Percentiles rank a stretch among this genome's conserved stretches.
phyloP scores from a whole-genome alignment of 257 asterid species.

The Ajuga chamaepitys region DNA sequence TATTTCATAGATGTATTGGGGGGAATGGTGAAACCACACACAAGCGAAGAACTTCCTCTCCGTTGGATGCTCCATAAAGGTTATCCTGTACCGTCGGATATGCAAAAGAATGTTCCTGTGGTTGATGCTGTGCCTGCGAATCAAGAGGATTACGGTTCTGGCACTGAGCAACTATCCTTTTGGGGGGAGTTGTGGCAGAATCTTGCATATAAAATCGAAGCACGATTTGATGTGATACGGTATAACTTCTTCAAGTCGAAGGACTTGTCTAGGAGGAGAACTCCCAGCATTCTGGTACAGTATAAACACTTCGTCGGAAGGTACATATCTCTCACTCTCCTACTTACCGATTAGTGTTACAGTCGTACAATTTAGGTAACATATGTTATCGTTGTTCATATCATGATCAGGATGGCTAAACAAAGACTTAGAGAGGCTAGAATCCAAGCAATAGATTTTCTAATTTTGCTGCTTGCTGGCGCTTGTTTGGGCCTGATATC shows the following conservation, averaged over 20 bases:
- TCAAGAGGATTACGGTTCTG: slow-evolving; percentile 26
- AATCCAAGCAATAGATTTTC: slow-evolving; percentile 70
- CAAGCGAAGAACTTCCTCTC: slow-evolving; percentile 74
- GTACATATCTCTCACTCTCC: slow-evolving; percentile 22
- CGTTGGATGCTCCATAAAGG: slow-evolving; percentile 90
- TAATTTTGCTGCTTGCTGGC: slow-evolving; percentile 86
- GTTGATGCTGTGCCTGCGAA: slow-evolving; percentile 19
- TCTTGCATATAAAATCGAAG: slow-evolving; percentile 44
- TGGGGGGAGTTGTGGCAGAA: slow-evolving; percentile 65
- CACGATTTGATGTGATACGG: slow-evolving; percentile 39
- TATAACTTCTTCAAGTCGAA: slow-evolving; percentile 51
- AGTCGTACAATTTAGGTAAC: no score
- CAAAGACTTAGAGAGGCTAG: slow-evolving; percentile 83
- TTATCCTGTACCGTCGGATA: slow-evolving; percentile 60
- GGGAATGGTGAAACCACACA: slow-evolving; percentile 62
- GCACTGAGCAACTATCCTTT: slow-evolving; percentile 45
- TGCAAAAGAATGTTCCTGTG: slow-evolving; percentile 37
- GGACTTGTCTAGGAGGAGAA: slow-evolving; percentile 73
- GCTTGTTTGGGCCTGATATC: slow-evolving; percentile 80
- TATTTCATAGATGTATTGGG: slow-evolving; percentile 83
- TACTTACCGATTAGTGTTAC: no score
- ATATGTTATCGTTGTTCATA: slow-evolving; percentile 3
- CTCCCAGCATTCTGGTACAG: slow-evolving; percentile 58
- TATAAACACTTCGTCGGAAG: slow-evolving; percentile 73
- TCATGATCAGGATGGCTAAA: slow-evolving; percentile 58